Percentiles rank a stretch among this genome's conserved stretches.
These are phyloP conservation scores for Massariosphaeria phaeospora DNA, from an alignment of 495 filamentous ascomycete genomes.

Conservation along the genomic window DNA sequence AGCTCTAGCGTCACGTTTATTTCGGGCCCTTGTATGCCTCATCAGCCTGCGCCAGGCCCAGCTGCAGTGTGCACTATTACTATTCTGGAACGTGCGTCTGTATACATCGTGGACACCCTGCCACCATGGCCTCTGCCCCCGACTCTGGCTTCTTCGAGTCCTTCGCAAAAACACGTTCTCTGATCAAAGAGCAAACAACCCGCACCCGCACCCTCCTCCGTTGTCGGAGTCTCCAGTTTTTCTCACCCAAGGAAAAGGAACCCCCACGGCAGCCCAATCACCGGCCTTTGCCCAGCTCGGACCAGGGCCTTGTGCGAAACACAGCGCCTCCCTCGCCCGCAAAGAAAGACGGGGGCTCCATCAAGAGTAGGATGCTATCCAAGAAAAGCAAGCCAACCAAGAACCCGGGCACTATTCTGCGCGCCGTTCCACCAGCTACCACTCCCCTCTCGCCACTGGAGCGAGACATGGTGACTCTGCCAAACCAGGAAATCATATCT, in stretches of 20 bases:
- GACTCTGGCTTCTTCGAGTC: conserved; percentile 17
- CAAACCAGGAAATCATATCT: conserved; percentile 36
- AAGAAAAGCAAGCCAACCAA: conserved; percentile 17
- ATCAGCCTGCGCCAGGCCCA: neutral
- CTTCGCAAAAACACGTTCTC: conserved; percentile 17
- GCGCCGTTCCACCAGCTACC: conserved; percentile 28
- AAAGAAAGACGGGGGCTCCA: neutral
- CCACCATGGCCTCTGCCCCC: conserved; percentile 7
- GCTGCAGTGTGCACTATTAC: conserved; percentile 13
- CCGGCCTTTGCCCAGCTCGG: conserved; percentile 9
- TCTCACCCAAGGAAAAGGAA: conserved; percentile 6
- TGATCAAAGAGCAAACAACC: neutral
- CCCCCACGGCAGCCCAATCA: neutral
- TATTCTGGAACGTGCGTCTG: conserved; percentile 27
- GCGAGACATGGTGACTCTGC: conserved; percentile 36
- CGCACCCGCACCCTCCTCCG: neutral
- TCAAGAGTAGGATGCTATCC: conserved; percentile 6
- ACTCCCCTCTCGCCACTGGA: conserved; percentile 33
- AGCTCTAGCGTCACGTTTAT: neutral
- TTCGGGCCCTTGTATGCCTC: too few relatives aligned
- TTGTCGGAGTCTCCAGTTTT: conserved; percentile 5
- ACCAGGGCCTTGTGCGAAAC: conserved; percentile 2
- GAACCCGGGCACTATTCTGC: conserved; percentile 31
- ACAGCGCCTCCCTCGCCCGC: neutral
- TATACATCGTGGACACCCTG: conserved; percentile 21